Percentiles rank a stretch among this genome's conserved stretches.
Evolutionary conservation across 2,329 filamentous ascomycete genomes (phyloP).

Genomic region (Colletotrichum scovillei): DNA sequence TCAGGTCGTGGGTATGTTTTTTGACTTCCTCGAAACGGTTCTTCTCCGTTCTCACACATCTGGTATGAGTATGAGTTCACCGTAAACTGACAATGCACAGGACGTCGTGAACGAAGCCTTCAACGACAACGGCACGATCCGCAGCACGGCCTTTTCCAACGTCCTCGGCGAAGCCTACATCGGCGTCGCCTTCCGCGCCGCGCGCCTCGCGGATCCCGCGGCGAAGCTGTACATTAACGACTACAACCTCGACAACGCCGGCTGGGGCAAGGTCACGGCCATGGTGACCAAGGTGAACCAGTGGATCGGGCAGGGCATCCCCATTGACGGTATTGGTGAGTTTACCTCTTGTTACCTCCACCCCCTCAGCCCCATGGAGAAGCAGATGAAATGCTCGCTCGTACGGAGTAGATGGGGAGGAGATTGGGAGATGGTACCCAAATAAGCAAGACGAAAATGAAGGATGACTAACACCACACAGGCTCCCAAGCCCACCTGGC

Average conservation of each 20-base stretch:
- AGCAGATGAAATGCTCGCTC: too few species aligned
- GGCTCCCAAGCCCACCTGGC: slow-evolving; percentile 67
- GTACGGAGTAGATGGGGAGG: too few species aligned
- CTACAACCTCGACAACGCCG: slow-evolving; percentile 73
- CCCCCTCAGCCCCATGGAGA: neutral
- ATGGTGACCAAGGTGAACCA: slow-evolving; percentile 70
- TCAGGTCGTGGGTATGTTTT: slow-evolving; percentile 63
- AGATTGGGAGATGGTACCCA: too few species aligned
- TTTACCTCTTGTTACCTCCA: neutral
- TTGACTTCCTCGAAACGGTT: neutral
- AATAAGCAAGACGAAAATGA: neutral
- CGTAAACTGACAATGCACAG: slow-evolving; percentile 36
- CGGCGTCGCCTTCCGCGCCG: slow-evolving; percentile 75
- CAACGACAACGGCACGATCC: slow-evolving; percentile 69
- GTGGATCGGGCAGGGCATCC: slow-evolving; percentile 70
- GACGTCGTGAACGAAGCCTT: slow-evolving; percentile 76
- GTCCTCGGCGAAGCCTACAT: slow-evolving; percentile 79
- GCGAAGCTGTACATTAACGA: slow-evolving; percentile 84
- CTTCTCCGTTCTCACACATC: neutral
- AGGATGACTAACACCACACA: neutral
- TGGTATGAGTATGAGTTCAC: too few species aligned
- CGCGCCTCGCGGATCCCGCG: slow-evolving; percentile 71
- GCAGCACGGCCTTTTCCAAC: slow-evolving; percentile 71
- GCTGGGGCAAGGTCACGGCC: slow-evolving; percentile 65
- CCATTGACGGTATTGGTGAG: slow-evolving; percentile 71